Base-by-base conservation (phyloP, 257 asterid genomes). In the Linderniella brevidens region DNA sequence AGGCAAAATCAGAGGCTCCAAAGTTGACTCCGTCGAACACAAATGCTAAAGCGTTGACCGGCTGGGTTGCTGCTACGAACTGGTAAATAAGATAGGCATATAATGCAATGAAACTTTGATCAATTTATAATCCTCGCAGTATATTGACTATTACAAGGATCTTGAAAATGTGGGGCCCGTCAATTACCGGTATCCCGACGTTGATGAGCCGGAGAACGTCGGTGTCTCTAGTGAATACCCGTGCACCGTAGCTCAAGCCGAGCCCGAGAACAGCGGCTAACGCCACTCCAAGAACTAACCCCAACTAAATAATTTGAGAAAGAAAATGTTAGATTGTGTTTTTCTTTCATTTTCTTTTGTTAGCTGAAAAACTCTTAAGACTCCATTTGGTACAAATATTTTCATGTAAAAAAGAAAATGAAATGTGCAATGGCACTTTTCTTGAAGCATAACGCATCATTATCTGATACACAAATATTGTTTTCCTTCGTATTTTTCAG, bases 1-100 rank as follows among this genome's bases (percentile, higher is more conserved):
- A 64, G 6, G 73, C 61, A 32, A 73, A 71, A 56, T 77, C 79
- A 14, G 79, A 73, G 8, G 77, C 82, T 63, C 82, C 75, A 13
- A 55, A 71, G 48, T 73, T 74, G 47, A 74, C 49, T 48, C 82
- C 82, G 46, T 68, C 87, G 38, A 73, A 65, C 25, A 74, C 79
- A 38, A 74, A 70, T 13, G 82, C 82, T 40, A 74, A 17, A 1
- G 82, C 68, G 58, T 70, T 77, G 19, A 74, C 58, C 5, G 79
- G 79, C 52, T 74, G 79, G 9, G 77, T 68, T 38, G 41, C 46
- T 41, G 70, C 80, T 54, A 69, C 80, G 41, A 76, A 72, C 78
- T 76, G 52, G 17, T 41, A 52, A 13, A 38, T 36, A 25, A 36
- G 43, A 39, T 17, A 32, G 4, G 42, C 8, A 50, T 9, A 18